These are phyloP conservation scores for Chamaecyparis obtusa DNA, from an alignment of 75 land plant genomes.

Conservation along the genomic window DNA sequence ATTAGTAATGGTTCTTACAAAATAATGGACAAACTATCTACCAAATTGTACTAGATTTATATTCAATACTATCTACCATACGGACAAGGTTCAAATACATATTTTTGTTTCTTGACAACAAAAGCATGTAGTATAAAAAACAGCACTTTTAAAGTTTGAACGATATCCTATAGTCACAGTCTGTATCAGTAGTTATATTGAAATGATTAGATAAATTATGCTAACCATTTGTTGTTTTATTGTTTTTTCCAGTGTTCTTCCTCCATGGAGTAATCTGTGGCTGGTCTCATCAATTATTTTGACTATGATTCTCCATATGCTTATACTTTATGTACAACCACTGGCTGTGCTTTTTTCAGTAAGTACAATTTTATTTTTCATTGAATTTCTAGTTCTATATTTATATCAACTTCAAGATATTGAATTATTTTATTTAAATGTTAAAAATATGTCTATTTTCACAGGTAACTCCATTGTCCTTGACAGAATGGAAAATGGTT, in stretches of 20 bases:
- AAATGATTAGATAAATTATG: background rate
- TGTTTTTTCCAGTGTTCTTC: slow-evolving; percentile 56
- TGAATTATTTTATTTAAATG: background rate
- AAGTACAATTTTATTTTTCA: slow-evolving; percentile 23
- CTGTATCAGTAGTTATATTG: background rate
- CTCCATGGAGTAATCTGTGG: slow-evolving; percentile 99
- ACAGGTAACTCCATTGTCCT: slow-evolving; percentile 87
- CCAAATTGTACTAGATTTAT: background rate
- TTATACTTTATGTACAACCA: slow-evolving; percentile 81
- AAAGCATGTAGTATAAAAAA: background rate
- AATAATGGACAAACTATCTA: background rate
- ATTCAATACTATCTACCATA: background rate
- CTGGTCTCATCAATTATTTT: slow-evolving; percentile 77
- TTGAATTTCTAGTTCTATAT: background rate
- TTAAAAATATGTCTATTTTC: slow-evolving; percentile 9
- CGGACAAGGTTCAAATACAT: background rate
- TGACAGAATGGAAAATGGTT: slow-evolving; percentile 77
- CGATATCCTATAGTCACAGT: background rate
- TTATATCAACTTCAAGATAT: background rate
- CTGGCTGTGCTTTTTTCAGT: slow-evolving; percentile 89
- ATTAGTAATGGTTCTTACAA: too few relatives aligned
- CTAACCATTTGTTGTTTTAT: background rate
- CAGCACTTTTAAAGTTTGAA: background rate
- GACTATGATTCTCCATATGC: slow-evolving; percentile 85
- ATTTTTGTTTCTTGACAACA: background rate